Evolutionary conservation across 495 filamentous ascomycete species (phyloP).

Genomic region (Podospora australis): DNA sequence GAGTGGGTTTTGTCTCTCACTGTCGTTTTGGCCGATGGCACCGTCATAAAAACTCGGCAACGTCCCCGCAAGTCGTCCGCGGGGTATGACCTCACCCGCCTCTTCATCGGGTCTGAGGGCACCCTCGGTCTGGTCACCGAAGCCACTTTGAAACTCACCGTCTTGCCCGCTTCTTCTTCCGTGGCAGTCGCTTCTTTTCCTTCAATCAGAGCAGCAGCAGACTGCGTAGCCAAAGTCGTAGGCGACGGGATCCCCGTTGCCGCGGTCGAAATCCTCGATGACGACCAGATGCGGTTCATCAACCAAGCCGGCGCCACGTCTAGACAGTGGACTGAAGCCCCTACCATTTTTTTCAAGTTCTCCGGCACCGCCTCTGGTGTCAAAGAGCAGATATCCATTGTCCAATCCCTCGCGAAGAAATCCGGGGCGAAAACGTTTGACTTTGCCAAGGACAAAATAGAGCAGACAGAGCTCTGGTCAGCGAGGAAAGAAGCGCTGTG

Average conservation of each 20-base stretch:
- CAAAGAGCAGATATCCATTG: conserved; percentile 74
- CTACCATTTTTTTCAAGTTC: conserved; percentile 96
- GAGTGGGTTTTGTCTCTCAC: conserved; percentile 92
- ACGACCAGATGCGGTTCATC: conserved; percentile 90
- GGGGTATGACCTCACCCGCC: conserved; percentile 76
- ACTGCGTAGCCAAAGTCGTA: conserved; percentile 74
- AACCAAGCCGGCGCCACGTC: conserved; percentile 70
- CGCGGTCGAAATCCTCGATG: conserved; percentile 87
- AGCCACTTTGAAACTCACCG: conserved; percentile 71
- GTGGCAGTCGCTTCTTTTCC: conserved; percentile 82
- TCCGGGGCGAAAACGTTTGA: conserved; percentile 65
- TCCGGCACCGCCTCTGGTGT: conserved; percentile 66
- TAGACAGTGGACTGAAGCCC: conserved; percentile 66
- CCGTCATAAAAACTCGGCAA: conserved; percentile 80
- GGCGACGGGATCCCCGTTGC: conserved; percentile 75
- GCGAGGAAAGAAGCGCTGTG: conserved; percentile 85
- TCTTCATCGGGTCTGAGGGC: conserved; percentile 77
- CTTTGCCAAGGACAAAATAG: conserved; percentile 62
- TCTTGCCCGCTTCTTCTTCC: conserved; percentile 67
- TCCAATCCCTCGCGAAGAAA: conserved; percentile 56
- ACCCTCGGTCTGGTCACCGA: conserved; percentile 76
- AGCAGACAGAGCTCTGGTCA: conserved; percentile 76
- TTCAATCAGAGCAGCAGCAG: conserved; percentile 69
- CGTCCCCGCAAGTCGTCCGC: conserved; percentile 73
- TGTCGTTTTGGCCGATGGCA: conserved; percentile 87